Percentiles rank a stretch among this genome's conserved stretches.
Conservation (phyloP, 805 yeast species). For the Starmerella ratchasimensis region DNA sequence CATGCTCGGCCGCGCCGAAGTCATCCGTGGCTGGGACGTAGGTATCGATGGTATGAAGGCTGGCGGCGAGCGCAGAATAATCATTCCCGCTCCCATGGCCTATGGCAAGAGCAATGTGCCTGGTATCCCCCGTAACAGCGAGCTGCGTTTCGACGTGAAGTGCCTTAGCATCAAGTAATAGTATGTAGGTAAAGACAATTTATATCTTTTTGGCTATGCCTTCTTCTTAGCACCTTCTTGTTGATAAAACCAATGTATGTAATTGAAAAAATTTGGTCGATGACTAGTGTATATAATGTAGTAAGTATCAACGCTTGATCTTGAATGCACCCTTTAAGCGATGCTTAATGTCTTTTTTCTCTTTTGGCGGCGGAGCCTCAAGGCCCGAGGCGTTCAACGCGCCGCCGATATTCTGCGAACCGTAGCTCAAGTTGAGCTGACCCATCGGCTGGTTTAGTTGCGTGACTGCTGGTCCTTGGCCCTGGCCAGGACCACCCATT, state of each 20-base stretch:
- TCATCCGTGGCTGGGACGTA: conserved; percentile 95
- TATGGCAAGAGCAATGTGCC: conserved; percentile 91
- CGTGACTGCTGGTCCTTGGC: too few relatives aligned
- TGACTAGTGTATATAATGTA: not conserved
- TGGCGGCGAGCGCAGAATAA: conserved; percentile 97
- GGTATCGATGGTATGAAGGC: conserved; percentile 98
- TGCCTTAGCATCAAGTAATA: conserved; percentile 66
- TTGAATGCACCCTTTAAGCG: conserved; percentile 16
- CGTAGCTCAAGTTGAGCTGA: too few relatives aligned
- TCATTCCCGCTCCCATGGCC: conserved; percentile 91
- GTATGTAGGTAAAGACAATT: not conserved
- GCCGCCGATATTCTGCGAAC: not conserved
- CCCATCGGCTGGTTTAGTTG: too few relatives aligned
- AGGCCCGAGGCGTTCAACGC: conserved; percentile 2
- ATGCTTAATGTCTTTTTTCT: conserved; percentile 12
- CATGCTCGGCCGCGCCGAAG: conserved; percentile 92
- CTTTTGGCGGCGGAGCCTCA: conserved; percentile 4
- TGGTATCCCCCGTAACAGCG: conserved; percentile 96
- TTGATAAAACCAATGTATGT: too few relatives aligned
- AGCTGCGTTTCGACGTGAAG: conserved; percentile 90
- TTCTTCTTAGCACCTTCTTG: too few relatives aligned
- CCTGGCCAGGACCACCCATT: too few relatives aligned
- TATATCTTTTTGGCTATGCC: not conserved
- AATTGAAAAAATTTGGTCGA: too few relatives aligned
- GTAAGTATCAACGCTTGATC: not conserved